Evolutionary conservation across 495 filamentous ascomycete genomes (phyloP), one percentile per base, ranked within the genome.

Genomic region (Aspergillus sclerotioniger): DNA sequence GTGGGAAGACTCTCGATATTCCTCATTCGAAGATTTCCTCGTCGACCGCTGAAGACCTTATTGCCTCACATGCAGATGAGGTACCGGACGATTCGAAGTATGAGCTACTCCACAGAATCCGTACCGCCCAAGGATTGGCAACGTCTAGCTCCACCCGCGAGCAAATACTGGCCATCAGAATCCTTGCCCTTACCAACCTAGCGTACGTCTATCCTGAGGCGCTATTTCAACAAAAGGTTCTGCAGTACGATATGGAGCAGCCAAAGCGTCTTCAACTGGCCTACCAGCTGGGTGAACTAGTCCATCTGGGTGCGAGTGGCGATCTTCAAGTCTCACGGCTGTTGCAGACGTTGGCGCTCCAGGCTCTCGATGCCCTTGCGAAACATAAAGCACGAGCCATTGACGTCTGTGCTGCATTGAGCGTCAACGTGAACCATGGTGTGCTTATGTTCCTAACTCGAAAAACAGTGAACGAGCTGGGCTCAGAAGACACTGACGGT

Each of bases 371-470:
- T 71, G 88, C 90, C 8, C 79, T 98, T 43, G 81, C 87, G 10
- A 87, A 88, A 63, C 88, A 93, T 57, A 89, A 90, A 59, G 67
- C 76, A 55, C 94, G 90, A 65, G 80, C 88, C 19, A 67, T 82
- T 16, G 95, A 99, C 61, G 87, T 98, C 15, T 86, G 89, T 58
- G 82, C 90, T 51, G 92, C 93, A 29, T 76, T 99, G 20, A 93
- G 88, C 66, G 88, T 92, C 55, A 94, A 94, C 70, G 91, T 96
- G 53, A 98, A 92, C 66, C 95, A 99, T 62, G 95, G 95, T 13
- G 87, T 98, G 15, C 81, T 99, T n/a, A 87, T 96, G 67, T 97
- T 98, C 67, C 80, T 96, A 57, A 86, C 96, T 32, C 86, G 93
- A 49, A 96, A 93, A 68, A 87, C 90, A 10, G 89, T 96, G 54